These are phyloP conservation scores for Leptographium radiaticola DNA, from an alignment of 2,329 filamentous ascomycete species.

Conservation along the genomic window DNA sequence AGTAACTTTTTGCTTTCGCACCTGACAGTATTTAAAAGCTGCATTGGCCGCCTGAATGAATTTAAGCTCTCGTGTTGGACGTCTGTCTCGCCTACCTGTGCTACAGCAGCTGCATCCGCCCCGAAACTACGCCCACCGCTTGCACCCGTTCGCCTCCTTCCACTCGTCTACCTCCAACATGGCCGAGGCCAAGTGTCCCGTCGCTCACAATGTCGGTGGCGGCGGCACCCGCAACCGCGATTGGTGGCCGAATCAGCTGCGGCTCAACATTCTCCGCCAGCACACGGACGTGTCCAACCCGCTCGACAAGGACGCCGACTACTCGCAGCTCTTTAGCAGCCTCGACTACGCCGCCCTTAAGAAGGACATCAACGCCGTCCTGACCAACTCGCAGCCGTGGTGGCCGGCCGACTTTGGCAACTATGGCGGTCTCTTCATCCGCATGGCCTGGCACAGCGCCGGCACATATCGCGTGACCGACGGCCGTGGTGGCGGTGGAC, in stretches of 20 bases:
- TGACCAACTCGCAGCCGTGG: slow-evolving; percentile 70
- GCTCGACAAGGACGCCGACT: slow-evolving; percentile 53
- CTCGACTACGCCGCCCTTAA: slow-evolving; percentile 60
- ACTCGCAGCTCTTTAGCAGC: slow-evolving; percentile 57
- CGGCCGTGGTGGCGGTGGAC: slow-evolving; percentile 60
- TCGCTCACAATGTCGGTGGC: slow-evolving; percentile 26
- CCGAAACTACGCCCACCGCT: too few species aligned
- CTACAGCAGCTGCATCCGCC: too few species aligned
- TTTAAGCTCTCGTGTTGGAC: too few species aligned
- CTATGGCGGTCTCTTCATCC: slow-evolving; percentile 69
- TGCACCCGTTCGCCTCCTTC: background rate
- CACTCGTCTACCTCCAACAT: background rate
- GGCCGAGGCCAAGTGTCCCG: slow-evolving; percentile 2
- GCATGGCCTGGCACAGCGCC: slow-evolving; percentile 70
- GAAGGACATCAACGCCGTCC: slow-evolving; percentile 56
- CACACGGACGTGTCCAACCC: slow-evolving; percentile 52
- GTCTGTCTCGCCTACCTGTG: too few species aligned
- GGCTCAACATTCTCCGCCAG: slow-evolving; percentile 61
- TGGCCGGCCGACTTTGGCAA: slow-evolving; percentile 76
- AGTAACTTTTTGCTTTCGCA: too few species aligned
- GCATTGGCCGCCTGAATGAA: too few species aligned
- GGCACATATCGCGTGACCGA: slow-evolving; percentile 67
- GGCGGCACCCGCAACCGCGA: slow-evolving; percentile 55
- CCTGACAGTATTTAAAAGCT: too few species aligned
- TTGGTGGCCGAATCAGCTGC: slow-evolving; percentile 62